Evolutionary conservation across 495 filamentous ascomycete species (phyloP).

Genomic region (Lasiosphaeris hirsuta): DNA sequence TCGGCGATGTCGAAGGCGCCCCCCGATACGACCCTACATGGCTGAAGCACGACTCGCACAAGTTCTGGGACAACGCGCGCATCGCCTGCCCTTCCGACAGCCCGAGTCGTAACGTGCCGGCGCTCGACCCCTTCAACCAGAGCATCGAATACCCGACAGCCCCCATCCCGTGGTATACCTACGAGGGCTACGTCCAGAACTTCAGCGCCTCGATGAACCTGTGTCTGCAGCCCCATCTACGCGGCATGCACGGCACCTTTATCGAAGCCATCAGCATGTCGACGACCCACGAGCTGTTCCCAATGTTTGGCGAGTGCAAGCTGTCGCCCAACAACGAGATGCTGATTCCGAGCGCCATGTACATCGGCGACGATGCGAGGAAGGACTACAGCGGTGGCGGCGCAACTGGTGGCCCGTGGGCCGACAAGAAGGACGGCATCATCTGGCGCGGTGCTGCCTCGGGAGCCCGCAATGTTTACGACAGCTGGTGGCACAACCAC

Average conservation of each 20-base stretch:
- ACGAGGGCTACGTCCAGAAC: conserved; percentile 58
- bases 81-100: conserved; percentile 54
- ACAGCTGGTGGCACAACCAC: conserved; percentile 66
- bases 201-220: conserved; percentile 61
- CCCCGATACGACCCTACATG: conserved; percentile 29
- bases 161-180: conserved; percentile 31
- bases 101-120: conserved; percentile 46
- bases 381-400: conserved; percentile 52
- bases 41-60: conserved; percentile 15
- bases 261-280: conserved; percentile 58
- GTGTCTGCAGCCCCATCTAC: conserved; percentile 53
- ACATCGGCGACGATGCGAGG: conserved; percentile 58
- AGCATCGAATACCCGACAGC: conserved; percentile 30
- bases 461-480: conserved; percentile 58
- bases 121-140: conserved; percentile 34
- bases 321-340: conserved; percentile 74
- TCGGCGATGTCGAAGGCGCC: conserved; percentile 25
- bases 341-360: conserved; percentile 73
- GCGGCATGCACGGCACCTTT: conserved; percentile 64
- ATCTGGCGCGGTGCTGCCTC: conserved; percentile 71
- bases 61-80: conserved; percentile 39
- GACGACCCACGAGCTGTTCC: conserved; percentile 57
- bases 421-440: conserved; percentile 50
- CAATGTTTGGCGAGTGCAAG: conserved; percentile 71
- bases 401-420: conserved; percentile 51